phyloP scores from a whole-genome alignment of 1,284 basidiomycete species.

The Moniliella sp. region DNA sequence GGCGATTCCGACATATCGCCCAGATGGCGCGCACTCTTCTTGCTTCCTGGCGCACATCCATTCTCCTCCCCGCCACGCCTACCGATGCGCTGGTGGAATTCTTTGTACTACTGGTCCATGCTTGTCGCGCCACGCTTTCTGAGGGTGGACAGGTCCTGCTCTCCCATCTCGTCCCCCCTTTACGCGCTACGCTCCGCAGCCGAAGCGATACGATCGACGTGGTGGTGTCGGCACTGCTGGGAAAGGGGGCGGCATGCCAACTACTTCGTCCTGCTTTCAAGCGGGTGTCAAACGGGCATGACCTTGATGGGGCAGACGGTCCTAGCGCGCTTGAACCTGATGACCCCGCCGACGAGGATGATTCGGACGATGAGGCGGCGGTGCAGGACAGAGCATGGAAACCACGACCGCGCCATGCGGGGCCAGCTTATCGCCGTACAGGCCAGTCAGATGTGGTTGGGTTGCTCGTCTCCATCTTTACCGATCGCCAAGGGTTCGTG shows the following conservation, averaged over 20 bases:
- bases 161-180: slow-evolving; percentile 20
- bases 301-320: neutral
- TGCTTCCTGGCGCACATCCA: slow-evolving; percentile 80
- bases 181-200: slow-evolving; percentile 18
- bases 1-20: no score
- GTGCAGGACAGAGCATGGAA: slow-evolving; percentile 2
- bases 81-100: slow-evolving; percentile 72
- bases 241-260: slow-evolving; percentile 21
- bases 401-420: slow-evolving; percentile 6
- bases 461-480: slow-evolving; percentile 28
- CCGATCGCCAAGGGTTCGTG: slow-evolving; percentile 24
- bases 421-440: slow-evolving; percentile 16
- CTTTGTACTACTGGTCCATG: slow-evolving; percentile 86
- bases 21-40: slow-evolving; percentile 46
- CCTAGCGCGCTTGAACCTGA: slow-evolving; percentile 1
- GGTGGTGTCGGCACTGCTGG: slow-evolving; percentile 24
- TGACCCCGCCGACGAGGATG: slow-evolving; percentile 2
- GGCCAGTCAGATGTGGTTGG: slow-evolving; percentile 23
- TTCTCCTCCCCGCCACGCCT: slow-evolving; percentile 85
- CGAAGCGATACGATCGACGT: slow-evolving; percentile 23
- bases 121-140: slow-evolving; percentile 62
- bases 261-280: slow-evolving; percentile 22
- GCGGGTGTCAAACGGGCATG: neutral
- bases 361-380: slow-evolving; percentile 1
- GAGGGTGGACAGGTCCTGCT: slow-evolving; percentile 79